A percentile compares a stretch with the other conserved stretches of the same genome.
These are phyloP conservation scores for Cladosporium oxysporum DNA, from an alignment of 2,329 filamentous ascomycete species.

Conservation along the genomic window DNA sequence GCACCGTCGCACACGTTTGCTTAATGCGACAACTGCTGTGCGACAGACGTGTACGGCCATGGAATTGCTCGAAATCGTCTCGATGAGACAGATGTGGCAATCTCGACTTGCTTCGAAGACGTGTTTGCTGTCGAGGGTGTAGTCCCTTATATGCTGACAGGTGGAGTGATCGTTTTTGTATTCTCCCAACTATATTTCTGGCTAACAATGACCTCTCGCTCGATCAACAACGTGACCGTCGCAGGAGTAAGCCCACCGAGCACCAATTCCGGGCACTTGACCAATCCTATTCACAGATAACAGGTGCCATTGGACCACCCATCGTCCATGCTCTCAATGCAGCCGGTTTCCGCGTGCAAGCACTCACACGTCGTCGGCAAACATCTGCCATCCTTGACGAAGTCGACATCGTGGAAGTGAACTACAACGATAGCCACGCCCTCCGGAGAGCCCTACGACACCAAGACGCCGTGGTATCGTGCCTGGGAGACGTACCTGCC, in stretches of 20 bases:
- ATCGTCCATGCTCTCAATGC: neutral
- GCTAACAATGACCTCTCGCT: neutral
- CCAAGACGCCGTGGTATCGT: conserved; percentile 35
- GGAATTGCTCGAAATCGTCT: neutral
- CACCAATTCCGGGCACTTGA: neutral
- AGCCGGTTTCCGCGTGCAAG: neutral
- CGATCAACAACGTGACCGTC: neutral
- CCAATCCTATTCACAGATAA: neutral
- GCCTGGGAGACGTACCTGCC: neutral
- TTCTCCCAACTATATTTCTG: neutral
- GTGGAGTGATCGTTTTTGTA: neutral
- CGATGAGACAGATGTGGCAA: neutral
- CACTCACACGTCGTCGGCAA: neutral
- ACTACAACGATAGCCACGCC: neutral
- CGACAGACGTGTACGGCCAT: neutral
- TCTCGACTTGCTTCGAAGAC: neutral
- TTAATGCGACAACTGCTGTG: neutral
- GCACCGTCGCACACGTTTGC: conserved; percentile 1
- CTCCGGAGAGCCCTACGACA: conserved; percentile 21
- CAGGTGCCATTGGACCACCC: neutral
- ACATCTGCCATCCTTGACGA: no score
- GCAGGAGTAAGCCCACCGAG: neutral
- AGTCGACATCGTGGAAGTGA: neutral
- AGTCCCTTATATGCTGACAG: neutral
- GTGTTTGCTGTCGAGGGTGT: neutral